These are phyloP conservation scores for Hypoxylon rubiginosum DNA, from an alignment of 2,329 filamentous ascomycete genomes.

Conservation along the genomic window DNA sequence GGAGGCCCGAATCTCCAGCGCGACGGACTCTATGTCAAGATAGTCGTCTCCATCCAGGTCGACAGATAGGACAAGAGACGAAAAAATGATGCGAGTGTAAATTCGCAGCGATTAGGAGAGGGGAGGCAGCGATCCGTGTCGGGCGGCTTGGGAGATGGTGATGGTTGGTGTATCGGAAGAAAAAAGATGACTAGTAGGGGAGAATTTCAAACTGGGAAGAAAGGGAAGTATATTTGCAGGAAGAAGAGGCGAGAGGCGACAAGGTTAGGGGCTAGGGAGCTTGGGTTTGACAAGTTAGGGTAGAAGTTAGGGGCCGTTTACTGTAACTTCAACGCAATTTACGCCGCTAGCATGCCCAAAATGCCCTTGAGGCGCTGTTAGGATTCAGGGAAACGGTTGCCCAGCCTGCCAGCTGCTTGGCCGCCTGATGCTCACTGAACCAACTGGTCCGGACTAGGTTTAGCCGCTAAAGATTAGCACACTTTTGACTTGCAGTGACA, in stretches of 20 bases:
- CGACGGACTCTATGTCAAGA: slow-evolving; percentile 49
- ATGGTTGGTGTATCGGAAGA: slow-evolving; percentile 44
- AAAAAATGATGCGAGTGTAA: slow-evolving; percentile 26
- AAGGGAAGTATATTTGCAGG: slow-evolving; percentile 34
- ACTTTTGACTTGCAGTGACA: slow-evolving; percentile 11
- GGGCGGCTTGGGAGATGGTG: slow-evolving; percentile 44
- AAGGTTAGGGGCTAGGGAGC: slow-evolving; percentile 9
- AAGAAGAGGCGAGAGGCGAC: slow-evolving; percentile 39
- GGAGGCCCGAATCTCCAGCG: slow-evolving; percentile 53
- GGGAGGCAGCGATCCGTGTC: slow-evolving; percentile 35
- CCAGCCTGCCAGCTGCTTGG: slow-evolving; percentile 7
- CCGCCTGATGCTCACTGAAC: slow-evolving; percentile 18
- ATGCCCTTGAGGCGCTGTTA: slow-evolving; percentile 6
- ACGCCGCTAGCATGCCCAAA: slow-evolving; percentile 3
- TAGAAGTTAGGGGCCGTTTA: slow-evolving; percentile 12
- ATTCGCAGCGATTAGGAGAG: slow-evolving; percentile 36
- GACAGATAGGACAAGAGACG: slow-evolving; percentile 40
- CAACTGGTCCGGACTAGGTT: slow-evolving; percentile 29
- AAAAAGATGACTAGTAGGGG: slow-evolving; percentile 37
- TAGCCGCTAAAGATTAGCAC: slow-evolving; percentile 28
- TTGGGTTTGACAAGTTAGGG: not conserved
- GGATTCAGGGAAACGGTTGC: slow-evolving; percentile 10
- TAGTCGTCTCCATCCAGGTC: slow-evolving; percentile 50
- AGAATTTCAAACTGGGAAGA: slow-evolving; percentile 34
- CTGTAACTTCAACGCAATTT: slow-evolving; percentile 11